These are phyloP conservation scores for Chamaenerion angustifolium DNA, from an alignment of 345 rosid species.

Conservation along the genomic window DNA sequence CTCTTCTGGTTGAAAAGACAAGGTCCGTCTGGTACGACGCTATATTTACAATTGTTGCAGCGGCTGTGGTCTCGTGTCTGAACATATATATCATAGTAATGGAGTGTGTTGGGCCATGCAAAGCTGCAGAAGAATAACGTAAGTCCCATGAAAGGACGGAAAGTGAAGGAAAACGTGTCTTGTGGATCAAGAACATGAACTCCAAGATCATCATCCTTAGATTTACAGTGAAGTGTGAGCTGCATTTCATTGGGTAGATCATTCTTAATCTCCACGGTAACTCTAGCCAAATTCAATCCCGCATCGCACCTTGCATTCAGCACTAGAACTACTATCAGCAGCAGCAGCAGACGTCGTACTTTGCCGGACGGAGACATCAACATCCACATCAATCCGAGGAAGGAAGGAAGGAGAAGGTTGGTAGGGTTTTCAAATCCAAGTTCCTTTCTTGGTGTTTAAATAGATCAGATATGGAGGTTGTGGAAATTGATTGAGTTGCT, in stretches of 20 bases:
- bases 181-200: background rate
- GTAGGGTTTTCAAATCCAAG: too few relatives aligned
- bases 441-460: too few relatives aligned
- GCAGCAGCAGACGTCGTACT: too few relatives aligned
- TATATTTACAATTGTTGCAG: background rate
- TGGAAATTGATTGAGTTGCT: too few relatives aligned
- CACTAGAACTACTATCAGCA: too few relatives aligned
- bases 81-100: background rate
- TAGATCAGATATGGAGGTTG: too few relatives aligned
- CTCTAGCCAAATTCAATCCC: background rate
- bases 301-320: background rate
- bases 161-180: background rate
- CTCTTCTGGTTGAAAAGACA: background rate
- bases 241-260: background rate
- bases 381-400: too few relatives aligned
- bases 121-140: conserved; percentile 2
- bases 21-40: background rate
- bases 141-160: background rate
- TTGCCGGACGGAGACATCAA: too few relatives aligned
- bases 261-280: background rate
- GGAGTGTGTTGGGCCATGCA: background rate
- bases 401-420: too few relatives aligned
- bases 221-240: background rate
- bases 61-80: background rate
- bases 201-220: conserved; percentile 2